phyloP scores from a whole-genome alignment of 129 eudicot species.

The Oenanthe sinensis region DNA sequence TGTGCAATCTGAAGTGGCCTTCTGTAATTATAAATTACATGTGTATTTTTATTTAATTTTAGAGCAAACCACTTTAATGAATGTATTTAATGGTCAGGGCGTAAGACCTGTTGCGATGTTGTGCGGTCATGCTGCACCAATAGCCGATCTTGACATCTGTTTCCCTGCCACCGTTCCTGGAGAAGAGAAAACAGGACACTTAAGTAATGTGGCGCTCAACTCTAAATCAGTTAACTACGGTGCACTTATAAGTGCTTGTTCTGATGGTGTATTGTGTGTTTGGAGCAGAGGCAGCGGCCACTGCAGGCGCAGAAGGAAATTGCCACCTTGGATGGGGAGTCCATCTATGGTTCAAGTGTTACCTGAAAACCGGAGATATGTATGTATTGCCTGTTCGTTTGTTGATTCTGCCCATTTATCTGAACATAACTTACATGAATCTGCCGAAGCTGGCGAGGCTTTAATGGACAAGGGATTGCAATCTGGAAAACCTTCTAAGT shows the following conservation, averaged over 20 bases:
- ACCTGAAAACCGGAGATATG: slow-evolving; percentile 76
- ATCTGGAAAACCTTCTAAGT: slow-evolving; percentile 39
- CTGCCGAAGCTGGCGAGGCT: slow-evolving; percentile 29
- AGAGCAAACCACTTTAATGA: slow-evolving; percentile 15
- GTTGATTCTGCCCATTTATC: slow-evolving; percentile 27
- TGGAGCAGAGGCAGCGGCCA: slow-evolving; percentile 96
- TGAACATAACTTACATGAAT: slow-evolving; percentile 37
- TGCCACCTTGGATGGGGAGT: slow-evolving; percentile 96
- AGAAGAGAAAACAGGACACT: slow-evolving; percentile 34
- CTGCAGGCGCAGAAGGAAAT: slow-evolving; percentile 86
- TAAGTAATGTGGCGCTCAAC: slow-evolving; percentile 36
- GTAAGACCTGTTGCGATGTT: slow-evolving; percentile 73
- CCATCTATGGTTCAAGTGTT: slow-evolving; percentile 64
- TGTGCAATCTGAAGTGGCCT: not conserved
- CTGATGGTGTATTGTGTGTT: slow-evolving; percentile 88
- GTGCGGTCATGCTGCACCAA: slow-evolving; percentile 91
- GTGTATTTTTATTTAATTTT: not conserved
- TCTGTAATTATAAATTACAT: slow-evolving; percentile 3
- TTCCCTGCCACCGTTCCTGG: slow-evolving; percentile 54
- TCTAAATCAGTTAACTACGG: slow-evolving; percentile 47
- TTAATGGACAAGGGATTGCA: slow-evolving; percentile 33
- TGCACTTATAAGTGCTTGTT: slow-evolving; percentile 90
- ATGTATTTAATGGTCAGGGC: slow-evolving; percentile 44
- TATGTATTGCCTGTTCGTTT: slow-evolving; percentile 68
- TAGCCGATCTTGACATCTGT: slow-evolving; percentile 81